phyloP scores from a whole-genome alignment of 1,139 yeast species.

The Debaryomyces psychrophilus region DNA sequence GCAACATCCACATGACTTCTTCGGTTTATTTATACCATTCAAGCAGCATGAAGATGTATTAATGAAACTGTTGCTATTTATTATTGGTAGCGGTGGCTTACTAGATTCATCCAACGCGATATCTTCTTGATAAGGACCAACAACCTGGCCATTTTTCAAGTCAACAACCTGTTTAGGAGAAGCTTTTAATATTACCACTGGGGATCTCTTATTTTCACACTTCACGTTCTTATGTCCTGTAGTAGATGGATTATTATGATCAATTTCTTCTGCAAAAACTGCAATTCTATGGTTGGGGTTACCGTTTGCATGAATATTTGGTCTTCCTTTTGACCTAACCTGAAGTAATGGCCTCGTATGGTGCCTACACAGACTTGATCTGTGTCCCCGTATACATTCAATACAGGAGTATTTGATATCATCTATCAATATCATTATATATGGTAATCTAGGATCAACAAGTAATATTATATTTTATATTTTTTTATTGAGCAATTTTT shows the following conservation, averaged over 20 bases:
- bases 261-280: constrained; percentile 55
- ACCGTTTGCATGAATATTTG: constrained; percentile 52
- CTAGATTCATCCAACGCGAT: constrained; percentile 15
- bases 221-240: constrained; percentile 13
- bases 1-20: constrained; percentile 38
- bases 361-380: constrained; percentile 87
- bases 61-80: constrained; percentile 40
- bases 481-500: constrained; percentile 8
- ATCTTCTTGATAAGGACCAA: constrained; percentile 43
- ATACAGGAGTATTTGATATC: constrained; percentile 88
- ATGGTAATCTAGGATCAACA: not conserved
- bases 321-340: constrained; percentile 89
- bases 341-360: constrained; percentile 76
- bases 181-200: constrained; percentile 50
- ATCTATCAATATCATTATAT: constrained; percentile 76
- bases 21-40: constrained; percentile 24
- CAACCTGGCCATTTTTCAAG: constrained; percentile 46
- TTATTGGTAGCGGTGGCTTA: constrained; percentile 28
- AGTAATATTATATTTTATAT: not conserved
- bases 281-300: constrained; percentile 58
- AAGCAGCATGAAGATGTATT: constrained; percentile 40
- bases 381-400: constrained; percentile 89
- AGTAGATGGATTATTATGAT: constrained; percentile 14
- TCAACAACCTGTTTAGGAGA: constrained; percentile 56
- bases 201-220: constrained; percentile 21